Evolutionary conservation across 2,329 filamentous ascomycete species (phyloP).

Genomic region (Sclerotinia subarctica): DNA sequence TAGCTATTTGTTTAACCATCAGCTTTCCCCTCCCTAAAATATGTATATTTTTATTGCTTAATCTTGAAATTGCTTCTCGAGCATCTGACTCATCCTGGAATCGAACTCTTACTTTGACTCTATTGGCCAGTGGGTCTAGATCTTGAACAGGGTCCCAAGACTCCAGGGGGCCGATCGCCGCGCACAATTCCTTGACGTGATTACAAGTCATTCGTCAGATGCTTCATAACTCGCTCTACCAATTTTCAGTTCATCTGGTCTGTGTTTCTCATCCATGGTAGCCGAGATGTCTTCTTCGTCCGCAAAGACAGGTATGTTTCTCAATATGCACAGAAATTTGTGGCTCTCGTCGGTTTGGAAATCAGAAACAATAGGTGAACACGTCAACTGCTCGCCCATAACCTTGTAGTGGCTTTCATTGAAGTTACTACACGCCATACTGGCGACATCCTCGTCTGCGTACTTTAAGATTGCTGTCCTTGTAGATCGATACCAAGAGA

Average conservation of each 20-base stretch:
- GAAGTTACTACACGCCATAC: not conserved
- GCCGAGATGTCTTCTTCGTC: not conserved
- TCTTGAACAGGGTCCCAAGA: not conserved
- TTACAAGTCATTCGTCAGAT: not conserved
- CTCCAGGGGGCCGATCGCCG: not conserved
- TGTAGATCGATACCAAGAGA: not conserved
- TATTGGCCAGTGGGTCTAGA: not conserved
- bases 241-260: not conserved
- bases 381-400: not conserved
- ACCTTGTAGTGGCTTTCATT: not conserved
- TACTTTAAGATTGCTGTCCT: not conserved
- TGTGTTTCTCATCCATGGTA: not conserved
- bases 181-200: not conserved
- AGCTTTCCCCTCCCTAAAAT: constrained; percentile 39
- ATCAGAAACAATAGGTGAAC: not conserved
- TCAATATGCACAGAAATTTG: not conserved
- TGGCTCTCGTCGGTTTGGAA: not conserved
- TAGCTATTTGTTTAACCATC: constrained; percentile 41
- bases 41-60: constrained; percentile 38
- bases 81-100: constrained; percentile 44
- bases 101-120: constrained; percentile 41
- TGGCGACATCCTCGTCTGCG: not conserved
- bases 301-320: not conserved
- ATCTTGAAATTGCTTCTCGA: constrained; percentile 35
- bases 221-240: not conserved